Evolutionary conservation across 495 filamentous ascomycete species (phyloP).

Genomic region (Thermochaetoides thermophila): DNA sequence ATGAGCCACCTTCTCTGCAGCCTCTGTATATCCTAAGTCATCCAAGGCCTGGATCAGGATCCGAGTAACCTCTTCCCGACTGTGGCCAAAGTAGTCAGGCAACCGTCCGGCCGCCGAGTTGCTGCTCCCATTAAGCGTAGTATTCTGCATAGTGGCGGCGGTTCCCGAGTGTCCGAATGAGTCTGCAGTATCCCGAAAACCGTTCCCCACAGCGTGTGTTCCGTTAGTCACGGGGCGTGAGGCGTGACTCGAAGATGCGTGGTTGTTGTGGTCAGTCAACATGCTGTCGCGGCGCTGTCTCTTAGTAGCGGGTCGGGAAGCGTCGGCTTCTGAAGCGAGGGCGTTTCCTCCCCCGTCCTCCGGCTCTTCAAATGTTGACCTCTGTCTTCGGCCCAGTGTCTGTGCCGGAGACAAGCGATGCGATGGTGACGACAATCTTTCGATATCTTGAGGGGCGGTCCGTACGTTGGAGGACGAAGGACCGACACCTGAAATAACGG

Average conservation of each 20-base stretch:
- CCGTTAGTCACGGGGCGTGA: conserved; percentile 25
- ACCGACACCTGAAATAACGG: too few species aligned
- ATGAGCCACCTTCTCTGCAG: conserved; percentile 56
- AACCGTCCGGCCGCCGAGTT: conserved; percentile 8
- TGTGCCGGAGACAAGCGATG: conserved; percentile 3
- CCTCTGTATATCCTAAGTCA: conserved; percentile 70
- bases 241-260: conserved; percentile 19
- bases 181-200: too few species aligned
- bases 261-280: conserved; percentile 20
- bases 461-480: not conserved
- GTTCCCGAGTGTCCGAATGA: too few species aligned
- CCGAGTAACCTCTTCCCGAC: conserved; percentile 84
- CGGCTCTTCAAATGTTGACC: conserved; percentile 6
- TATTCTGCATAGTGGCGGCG: too few species aligned
- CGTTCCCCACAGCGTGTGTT: conserved; percentile 10
- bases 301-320: conserved; percentile 8
- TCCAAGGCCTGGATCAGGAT: conserved; percentile 81
- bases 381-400: conserved; percentile 16
- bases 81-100: conserved; percentile 52
- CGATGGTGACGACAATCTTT: not conserved
- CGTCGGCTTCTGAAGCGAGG: conserved; percentile 1
- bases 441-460: conserved; percentile 5
- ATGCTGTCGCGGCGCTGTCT: conserved; percentile 16
- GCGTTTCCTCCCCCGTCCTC: conserved; percentile 7
- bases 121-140: conserved; percentile 20